Percentiles rank a stretch among this genome's conserved stretches.
Conservation (phyloP, 2,329 filamentous ascomycete species). For the Colletotrichum simmondsii region DNA sequence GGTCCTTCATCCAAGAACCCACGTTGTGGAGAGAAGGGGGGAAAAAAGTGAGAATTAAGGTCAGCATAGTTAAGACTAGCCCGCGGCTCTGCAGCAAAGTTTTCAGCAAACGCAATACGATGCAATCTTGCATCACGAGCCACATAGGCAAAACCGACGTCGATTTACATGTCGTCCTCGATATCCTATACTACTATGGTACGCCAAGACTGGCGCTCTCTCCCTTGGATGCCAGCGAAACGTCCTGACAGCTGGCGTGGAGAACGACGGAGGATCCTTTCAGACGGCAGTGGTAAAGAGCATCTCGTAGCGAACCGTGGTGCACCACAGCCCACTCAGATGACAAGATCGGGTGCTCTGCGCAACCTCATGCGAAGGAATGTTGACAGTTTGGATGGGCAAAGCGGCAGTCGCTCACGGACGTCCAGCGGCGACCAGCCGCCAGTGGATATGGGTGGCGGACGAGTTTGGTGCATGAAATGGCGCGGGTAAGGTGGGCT, state of each 20-base stretch:
- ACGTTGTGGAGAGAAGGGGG: background rate
- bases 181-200: background rate
- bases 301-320: conserved; percentile 23
- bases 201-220: background rate
- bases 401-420: background rate
- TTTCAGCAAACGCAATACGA: background rate
- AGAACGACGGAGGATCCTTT: conserved; percentile 3
- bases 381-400: conserved; percentile 18
- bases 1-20: background rate
- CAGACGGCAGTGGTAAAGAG: conserved; percentile 22
- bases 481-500: background rate
- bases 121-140: background rate
- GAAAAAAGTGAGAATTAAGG: background rate
- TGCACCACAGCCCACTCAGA: conserved; percentile 19
- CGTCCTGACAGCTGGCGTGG: conserved; percentile 19
- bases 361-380: conserved; percentile 7
- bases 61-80: background rate
- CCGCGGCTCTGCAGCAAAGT: conserved; percentile 10
- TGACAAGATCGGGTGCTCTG: conserved; percentile 21
- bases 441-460: background rate
- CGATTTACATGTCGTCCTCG: background rate
- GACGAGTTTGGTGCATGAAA: background rate
- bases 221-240: background rate
- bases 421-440: background rate
- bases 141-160: conserved; percentile 16